Conservation (phyloP, 176 grass and related monocot genomes). For the Cenchrus americanus region DNA sequence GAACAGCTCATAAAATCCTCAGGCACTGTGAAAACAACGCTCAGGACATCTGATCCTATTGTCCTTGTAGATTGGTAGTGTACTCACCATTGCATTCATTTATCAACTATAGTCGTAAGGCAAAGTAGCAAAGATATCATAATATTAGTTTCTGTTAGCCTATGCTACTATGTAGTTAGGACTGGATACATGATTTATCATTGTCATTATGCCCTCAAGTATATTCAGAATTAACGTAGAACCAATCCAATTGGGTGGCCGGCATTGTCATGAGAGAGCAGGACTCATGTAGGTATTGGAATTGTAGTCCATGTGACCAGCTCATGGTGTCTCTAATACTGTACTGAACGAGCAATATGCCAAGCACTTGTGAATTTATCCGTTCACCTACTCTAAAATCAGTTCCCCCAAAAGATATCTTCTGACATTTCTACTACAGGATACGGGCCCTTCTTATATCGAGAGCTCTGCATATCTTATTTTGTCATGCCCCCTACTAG, state of each 20-base stretch:
- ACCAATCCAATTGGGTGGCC: not conserved
- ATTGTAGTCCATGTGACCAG: not conserved
- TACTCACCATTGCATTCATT: too few species aligned
- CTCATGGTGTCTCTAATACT: not conserved
- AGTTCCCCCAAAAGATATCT: not conserved
- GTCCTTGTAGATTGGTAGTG: too few species aligned
- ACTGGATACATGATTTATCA: not conserved
- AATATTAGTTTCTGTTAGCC: not conserved
- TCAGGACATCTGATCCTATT: too few species aligned
- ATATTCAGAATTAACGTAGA: not conserved
- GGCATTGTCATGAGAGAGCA: not conserved
- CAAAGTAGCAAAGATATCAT: too few species aligned
- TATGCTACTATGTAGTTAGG: not conserved
- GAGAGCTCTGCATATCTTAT: too few species aligned
- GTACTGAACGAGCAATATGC: not conserved
- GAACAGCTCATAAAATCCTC: too few species aligned
- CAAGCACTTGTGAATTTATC: not conserved
- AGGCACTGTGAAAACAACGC: too few species aligned
- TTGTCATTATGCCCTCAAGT: not conserved
- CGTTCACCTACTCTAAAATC: not conserved
- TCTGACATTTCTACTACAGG: not conserved
- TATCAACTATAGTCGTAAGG: too few species aligned
- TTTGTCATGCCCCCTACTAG: too few species aligned
- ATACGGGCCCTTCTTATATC: not conserved
- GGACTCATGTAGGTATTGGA: too few species aligned